Conservation (phyloP, 345 rosid species). For the Eutrema heterophyllum region DNA sequence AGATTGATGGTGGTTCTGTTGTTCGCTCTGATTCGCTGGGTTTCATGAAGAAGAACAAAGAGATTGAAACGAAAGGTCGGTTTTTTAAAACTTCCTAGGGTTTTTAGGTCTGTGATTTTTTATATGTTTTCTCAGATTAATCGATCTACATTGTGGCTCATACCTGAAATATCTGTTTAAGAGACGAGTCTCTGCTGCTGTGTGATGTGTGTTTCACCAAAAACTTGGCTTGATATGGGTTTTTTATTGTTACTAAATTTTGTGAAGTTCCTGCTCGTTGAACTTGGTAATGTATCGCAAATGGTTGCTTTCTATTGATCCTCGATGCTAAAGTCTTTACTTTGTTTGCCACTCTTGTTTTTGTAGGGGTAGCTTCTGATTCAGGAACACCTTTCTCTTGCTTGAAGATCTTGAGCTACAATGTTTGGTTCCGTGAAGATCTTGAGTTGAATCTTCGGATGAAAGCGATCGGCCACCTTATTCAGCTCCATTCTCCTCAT, state of each 20-base stretch:
- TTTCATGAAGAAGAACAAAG: constrained; percentile 29
- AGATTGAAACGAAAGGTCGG: constrained; percentile 37
- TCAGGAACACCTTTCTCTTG: constrained; percentile 35
- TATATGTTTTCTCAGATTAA: neutral
- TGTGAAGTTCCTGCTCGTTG: constrained; percentile 1
- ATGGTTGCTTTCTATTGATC: neutral
- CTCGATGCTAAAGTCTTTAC: neutral
- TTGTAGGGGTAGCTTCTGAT: constrained; percentile 34
- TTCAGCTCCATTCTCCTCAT: constrained; percentile 80
- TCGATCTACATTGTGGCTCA: neutral
- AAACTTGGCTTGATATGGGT: neutral
- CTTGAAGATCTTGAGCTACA: constrained; percentile 80
- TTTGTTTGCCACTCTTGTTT: neutral
- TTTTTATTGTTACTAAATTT: neutral
- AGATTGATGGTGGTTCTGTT: constrained; percentile 22
- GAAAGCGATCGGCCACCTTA: constrained; percentile 74
- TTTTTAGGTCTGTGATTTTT: neutral
- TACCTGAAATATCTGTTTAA: neutral
- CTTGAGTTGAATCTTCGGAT: constrained; percentile 72
- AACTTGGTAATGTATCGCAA: neutral
- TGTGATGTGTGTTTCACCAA: neutral
- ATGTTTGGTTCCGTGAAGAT: constrained; percentile 97
- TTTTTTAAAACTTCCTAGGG: neutral
- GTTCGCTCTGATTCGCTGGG: constrained; percentile 23
- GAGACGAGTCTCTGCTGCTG: neutral